Base-by-base conservation (phyloP, 202 grass and related monocot genomes). In the Schoenoplectus triqueter region DNA sequence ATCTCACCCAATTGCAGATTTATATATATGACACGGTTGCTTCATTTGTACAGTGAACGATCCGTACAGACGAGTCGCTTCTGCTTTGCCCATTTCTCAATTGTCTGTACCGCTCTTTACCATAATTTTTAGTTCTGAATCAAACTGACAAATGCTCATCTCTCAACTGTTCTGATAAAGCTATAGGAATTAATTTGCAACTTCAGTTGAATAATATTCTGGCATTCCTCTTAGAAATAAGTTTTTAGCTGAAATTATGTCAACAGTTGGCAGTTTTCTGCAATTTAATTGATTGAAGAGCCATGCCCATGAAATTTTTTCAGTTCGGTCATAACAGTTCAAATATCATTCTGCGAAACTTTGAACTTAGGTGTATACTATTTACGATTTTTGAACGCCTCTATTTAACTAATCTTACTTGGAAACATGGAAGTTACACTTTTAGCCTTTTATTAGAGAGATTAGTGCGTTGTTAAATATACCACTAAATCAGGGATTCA, bases 371-470 rank as follows among this genome's bases (percentile, higher is more conserved):
- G 22, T 22, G 18, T 19, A 31, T 31, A 31, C 48, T 18, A 75
- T 22, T 54, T 31, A 19, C 13, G 10, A 75, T 75, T 20, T 7
- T 9, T 13, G 10, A 56, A 41, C 20, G 41, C 22, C 21, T 77
- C 45, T 57, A 56, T 76, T 55, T 59, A 41, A 2, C 2, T 56
- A 77, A 77, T 55, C 11, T 39, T 76, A 59, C 31, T 18, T 76
- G 48, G 49, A 54, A 54, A 14, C 49, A 31, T 48, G 22, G 2
- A 69, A 69, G 5, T 69, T 69, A 4, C 44, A 46, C 67, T 70
- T 42, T 70, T 45, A 45, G 40, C 22, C 45, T 70, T 72, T 1
- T 72, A 72, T 73, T 6, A 73, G 70, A 73, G 8, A 73, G 17
- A 51, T 52, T 59, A 7, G 11, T 39, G 20, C 10, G 15, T 74